Base-by-base conservation (phyloP, 371 early-diverging fungal species). In the Mucor plumbeus region DNA sequence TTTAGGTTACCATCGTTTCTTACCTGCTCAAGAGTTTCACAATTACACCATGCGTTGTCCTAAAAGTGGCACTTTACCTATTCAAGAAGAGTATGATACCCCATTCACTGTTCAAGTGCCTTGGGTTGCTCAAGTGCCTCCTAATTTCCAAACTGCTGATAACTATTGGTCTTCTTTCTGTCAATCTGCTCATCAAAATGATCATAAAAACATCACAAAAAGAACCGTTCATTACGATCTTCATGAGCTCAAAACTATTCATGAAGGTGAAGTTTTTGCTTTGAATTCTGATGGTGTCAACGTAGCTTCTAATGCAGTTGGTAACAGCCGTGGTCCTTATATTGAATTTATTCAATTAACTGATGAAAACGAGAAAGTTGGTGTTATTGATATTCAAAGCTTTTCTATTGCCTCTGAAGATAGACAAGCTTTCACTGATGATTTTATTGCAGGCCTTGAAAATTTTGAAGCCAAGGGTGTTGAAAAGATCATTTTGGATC, bases 1-100 rank as follows among this genome's bases (percentile, higher is more conserved):
- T 73, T 71, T 83, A 31, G 83, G 83, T 5, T 83, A 83, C 35
- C 83, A 83, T 69, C 83, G 83, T 57, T 83, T 83, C 78, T 70
- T 83, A 40, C 83, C 83, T 17, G 83, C 77, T 33, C 81, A 83
- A 61, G 83, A 83, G 59, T 74, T 67, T 4, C 83, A 83, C 53
- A 70, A 72, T 5, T 83, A 83, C 55, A 83, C 81, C 17, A 57
- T 83, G 55, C 77, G 76, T 54, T 83, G 83, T 56, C 78, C 81
- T 19, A 75, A 79, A 43, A 66, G 70, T 5, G 81, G 81, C 19
- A 83, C 79, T 9, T 48, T 67, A 4, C 75, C 83, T 15, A 35
- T 61, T 21, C 70, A 81, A 41, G 83, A 79, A 63, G 67, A 80
- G 0, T 83, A 77, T 36, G 83, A 83, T 57, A 72, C 53, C 3